phyloP scores from a whole-genome alignment of 208 protist species.

The Entamoeba dispar region DNA sequence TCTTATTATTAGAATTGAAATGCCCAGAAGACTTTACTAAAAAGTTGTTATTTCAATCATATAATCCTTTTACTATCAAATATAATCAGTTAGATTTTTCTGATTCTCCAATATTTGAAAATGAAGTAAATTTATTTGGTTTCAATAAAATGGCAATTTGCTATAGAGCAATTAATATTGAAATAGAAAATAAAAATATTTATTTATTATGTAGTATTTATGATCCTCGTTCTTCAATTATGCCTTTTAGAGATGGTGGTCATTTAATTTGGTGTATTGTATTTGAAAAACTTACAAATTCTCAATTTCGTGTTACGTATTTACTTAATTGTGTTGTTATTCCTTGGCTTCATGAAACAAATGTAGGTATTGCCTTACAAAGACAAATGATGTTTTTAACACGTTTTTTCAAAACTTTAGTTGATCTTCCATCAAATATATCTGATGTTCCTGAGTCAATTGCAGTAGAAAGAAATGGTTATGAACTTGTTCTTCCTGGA shows the following conservation, averaged over 20 bases:
- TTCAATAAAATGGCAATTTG: background rate
- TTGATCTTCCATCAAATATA: background rate
- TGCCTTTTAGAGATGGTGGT: background rate
- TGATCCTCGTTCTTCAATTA: background rate
- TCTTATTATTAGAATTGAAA: too few species aligned
- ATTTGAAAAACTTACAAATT: background rate
- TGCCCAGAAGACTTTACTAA: too few species aligned
- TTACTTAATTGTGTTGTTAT: background rate
- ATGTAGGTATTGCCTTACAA: background rate
- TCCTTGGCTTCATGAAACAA: background rate
- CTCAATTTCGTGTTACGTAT: background rate
- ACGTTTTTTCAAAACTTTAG: background rate
- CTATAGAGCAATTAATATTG: background rate
- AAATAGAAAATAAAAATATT: background rate
- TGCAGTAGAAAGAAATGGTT: background rate
- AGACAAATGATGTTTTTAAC: background rate
- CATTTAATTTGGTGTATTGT: background rate
- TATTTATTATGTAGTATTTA: background rate
- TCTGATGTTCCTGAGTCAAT: background rate
- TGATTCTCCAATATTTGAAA: background rate
- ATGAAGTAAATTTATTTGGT: background rate
- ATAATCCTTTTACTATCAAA: too few species aligned
- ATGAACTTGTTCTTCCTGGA: background rate
- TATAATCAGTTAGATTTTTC: too few species aligned
- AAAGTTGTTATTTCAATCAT: too few species aligned